Evolutionary conservation across 225 moss, liverwort and hornwort genomes (phyloP), one percentile per base, ranked within the genome.

Genomic region (Straminergon stramineum): DNA sequence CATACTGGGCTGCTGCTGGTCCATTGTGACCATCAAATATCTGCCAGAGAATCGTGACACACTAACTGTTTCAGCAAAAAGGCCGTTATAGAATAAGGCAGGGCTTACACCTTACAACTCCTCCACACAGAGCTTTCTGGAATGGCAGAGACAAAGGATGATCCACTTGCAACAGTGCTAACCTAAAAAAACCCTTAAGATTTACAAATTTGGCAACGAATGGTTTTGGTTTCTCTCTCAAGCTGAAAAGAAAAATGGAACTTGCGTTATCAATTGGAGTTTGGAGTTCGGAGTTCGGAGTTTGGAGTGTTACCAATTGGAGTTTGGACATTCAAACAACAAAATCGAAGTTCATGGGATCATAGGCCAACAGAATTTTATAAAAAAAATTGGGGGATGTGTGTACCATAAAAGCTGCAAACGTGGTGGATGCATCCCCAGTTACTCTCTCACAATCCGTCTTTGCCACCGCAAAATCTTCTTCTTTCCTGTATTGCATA

Each of bases 21-120:
- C 97, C 97, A 91, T 96, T 96, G 76, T 97, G 97, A 22, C 97
- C 97, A 85, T 97, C 97, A 51, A 96, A 96, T 67, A 97, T 89
- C 86, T 94, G 91, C 64, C 87, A 89, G 35, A 85, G 18, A 56
- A 71, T 7, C 51, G 28, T 30, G 78, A 48, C 21, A 51, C 68
- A 66, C 39, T 35, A 48, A 32, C 32, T 37, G 37, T 22, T 53
- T 89, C 82, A 91, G 88, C 27, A 77, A 65, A 90, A 56, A 17
- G 53, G 24, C 43, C 6, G 48, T 37, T 75, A 14, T 17, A 39
- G 18, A 64, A 58, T 24, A 34, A 27, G 60, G 43, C 41, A 81
- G n/a, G 57, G 41, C 7, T 60, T 60, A 30, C 63, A 20, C 18
- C 74, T 65, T 26, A 51, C 65, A 69, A 0, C 56, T 70, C 52